Evolutionary conservation across 2,329 filamentous ascomycete species (phyloP), one percentile per base, ranked within the genome.

Genomic region (Colletotrichum gigasporum): DNA sequence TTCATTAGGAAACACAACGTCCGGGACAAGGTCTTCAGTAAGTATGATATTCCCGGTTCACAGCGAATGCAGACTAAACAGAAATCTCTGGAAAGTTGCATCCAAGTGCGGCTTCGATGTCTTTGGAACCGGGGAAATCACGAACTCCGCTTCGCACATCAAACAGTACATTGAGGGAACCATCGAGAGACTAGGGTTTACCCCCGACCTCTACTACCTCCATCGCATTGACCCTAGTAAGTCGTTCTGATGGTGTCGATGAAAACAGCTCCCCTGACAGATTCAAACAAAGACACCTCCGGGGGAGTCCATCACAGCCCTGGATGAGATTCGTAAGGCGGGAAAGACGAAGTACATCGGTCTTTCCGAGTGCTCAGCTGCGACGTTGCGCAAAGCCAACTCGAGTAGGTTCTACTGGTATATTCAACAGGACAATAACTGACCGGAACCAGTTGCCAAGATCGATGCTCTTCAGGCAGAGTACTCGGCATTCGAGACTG

Each of bases 1-100:
- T 84, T 84, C 63, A 83, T 84, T 64, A 70, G 78, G 22, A 84
- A 83, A 68, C 81, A 84, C 70, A 81, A 83, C 50, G 73, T 81
- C 9, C 79, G 82, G 2, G 81, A 83, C 57, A 83, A 83, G 66
- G 37, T 84, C n/a, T 83, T 84, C 65, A 70, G 80, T 82, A 63
- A 54, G 79, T 72, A 9, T 1, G 14, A 14, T 3, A 5, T n/a
- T 8, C 10, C 30, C 4, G 32, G 2, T 28, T 42, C 18, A 3
- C 3, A 1, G 6, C 10, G 1, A 12, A 52, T 5, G 2, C 12
- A n/a, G 5, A 1, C 18, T 50, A 16, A 34, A 14, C 30, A 30
- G 18, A 52, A 16, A 18, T 12, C 2, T 22, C 3, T 16, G 4
- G 20, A 1, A 34, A 83, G 80, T 84, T 56, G 82, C 81, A 5